Conservation (phyloP, 139 green algal genomes). For the Asterochloris erici region DNA sequence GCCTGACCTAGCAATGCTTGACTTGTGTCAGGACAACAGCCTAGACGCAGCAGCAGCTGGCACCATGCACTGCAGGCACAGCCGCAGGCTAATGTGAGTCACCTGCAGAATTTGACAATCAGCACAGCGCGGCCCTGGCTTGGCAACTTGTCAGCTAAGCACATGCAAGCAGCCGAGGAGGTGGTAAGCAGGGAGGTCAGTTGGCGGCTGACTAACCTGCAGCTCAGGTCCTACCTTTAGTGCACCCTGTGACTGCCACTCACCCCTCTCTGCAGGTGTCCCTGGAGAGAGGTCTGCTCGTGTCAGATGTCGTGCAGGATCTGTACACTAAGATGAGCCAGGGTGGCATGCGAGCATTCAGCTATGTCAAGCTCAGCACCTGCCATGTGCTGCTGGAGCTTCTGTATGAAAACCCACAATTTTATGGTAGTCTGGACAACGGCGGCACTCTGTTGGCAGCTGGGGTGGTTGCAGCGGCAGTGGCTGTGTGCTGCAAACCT, state of each 20-base stretch:
- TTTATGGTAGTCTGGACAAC: neutral
- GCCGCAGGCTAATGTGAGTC: too few relatives aligned
- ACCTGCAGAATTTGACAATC: too few relatives aligned
- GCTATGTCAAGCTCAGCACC: neutral
- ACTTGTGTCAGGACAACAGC: neutral
- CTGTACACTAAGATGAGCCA: neutral
- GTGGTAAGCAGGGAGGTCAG: too few relatives aligned
- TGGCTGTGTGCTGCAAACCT: neutral
- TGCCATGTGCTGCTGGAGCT: neutral
- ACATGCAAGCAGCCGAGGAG: too few relatives aligned
- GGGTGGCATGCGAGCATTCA: neutral
- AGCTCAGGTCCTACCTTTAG: neutral
- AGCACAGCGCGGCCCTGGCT: too few relatives aligned
- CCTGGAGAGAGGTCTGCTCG: neutral
- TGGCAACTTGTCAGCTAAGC: too few relatives aligned
- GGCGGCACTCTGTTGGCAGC: conserved; percentile 8
- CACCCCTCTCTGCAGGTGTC: neutral
- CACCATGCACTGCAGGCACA: neutral
- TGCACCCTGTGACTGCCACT: neutral
- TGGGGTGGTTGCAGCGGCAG: conserved; percentile 1
- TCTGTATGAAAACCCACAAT: neutral
- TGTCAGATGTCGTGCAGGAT: neutral
- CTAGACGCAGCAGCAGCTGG: neutral
- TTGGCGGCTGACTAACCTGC: neutral
- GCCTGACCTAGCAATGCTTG: neutral